phyloP scores from a whole-genome alignment of 768 basidiomycete genomes.

The Lentinus brumalis region DNA sequence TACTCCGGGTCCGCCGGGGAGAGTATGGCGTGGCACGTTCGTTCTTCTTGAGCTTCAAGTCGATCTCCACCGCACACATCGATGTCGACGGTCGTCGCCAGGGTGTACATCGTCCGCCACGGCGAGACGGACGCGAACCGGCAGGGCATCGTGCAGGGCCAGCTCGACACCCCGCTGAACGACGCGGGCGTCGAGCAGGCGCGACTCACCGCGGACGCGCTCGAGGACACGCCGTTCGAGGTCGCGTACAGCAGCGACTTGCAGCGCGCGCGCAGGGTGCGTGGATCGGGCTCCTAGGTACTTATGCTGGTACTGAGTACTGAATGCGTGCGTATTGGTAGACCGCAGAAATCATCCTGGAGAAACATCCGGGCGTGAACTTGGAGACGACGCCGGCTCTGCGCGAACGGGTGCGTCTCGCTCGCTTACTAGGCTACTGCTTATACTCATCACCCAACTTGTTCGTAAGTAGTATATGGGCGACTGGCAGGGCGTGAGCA shows the following conservation, averaged over 20 bases:
- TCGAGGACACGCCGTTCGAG: conserved; percentile 57
- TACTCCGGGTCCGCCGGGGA: too few species aligned
- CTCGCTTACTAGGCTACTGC: neutral
- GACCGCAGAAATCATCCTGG: conserved; percentile 70
- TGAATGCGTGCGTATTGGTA: conserved; percentile 26
- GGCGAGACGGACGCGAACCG: conserved; percentile 78
- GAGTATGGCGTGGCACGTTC: neutral
- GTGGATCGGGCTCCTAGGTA: neutral
- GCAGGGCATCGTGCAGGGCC: conserved; percentile 70
- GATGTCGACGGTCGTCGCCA: conserved; percentile 31
- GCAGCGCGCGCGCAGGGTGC: conserved; percentile 63
- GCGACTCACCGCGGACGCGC: conserved; percentile 49
- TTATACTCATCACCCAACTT: neutral
- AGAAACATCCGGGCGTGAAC: conserved; percentile 48
- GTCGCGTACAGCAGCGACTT: conserved; percentile 75
- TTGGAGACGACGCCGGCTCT: conserved; percentile 50
- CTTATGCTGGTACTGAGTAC: neutral
- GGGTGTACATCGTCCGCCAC: conserved; percentile 71
- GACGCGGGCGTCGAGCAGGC: conserved; percentile 63
- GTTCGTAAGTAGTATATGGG: conserved; percentile 60
- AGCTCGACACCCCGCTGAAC: conserved; percentile 70
- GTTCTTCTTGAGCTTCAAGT: neutral
- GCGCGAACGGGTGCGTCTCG: conserved; percentile 61
- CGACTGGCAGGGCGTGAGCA: conserved; percentile 53
- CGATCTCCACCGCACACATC: too few species aligned